Conservation (phyloP, 2,329 filamentous ascomycete species). For the Gyromitra esculenta region DNA sequence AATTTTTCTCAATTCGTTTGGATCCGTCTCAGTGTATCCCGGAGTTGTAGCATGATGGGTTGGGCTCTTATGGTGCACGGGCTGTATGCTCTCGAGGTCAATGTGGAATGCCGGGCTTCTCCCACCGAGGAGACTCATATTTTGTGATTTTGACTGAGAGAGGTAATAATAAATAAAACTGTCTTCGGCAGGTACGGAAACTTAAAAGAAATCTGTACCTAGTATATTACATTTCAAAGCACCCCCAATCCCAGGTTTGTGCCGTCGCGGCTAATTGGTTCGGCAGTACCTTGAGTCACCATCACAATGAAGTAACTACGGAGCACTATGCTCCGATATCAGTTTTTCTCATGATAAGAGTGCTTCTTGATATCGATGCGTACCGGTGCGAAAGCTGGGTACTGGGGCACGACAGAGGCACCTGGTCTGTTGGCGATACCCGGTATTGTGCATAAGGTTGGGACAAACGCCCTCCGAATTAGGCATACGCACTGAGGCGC, state of each 20-base stretch:
- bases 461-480: background rate
- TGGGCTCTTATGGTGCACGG: conserved; percentile 38
- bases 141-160: background rate
- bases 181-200: background rate
- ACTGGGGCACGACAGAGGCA: background rate
- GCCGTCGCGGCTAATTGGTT: conserved; percentile 20
- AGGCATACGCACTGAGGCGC: background rate
- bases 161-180: background rate
- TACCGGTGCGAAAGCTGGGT: background rate
- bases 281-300: conserved; percentile 6
- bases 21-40: conserved; percentile 38
- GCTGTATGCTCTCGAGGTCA: conserved; percentile 35
- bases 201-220: conserved; percentile 1
- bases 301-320: background rate
- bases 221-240: conserved; percentile 16
- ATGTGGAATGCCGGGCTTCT: conserved; percentile 24
- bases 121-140: conserved; percentile 17
- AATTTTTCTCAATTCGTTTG: conserved; percentile 16
- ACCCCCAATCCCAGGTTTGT: background rate
- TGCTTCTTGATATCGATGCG: background rate
- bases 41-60: conserved; percentile 20
- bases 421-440: background rate
- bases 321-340: conserved; percentile 29
- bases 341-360: background rate
- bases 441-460: background rate